phyloP scores from a whole-genome alignment of 2,329 filamentous ascomycete genomes.

The Ophiostoma perfectum region DNA sequence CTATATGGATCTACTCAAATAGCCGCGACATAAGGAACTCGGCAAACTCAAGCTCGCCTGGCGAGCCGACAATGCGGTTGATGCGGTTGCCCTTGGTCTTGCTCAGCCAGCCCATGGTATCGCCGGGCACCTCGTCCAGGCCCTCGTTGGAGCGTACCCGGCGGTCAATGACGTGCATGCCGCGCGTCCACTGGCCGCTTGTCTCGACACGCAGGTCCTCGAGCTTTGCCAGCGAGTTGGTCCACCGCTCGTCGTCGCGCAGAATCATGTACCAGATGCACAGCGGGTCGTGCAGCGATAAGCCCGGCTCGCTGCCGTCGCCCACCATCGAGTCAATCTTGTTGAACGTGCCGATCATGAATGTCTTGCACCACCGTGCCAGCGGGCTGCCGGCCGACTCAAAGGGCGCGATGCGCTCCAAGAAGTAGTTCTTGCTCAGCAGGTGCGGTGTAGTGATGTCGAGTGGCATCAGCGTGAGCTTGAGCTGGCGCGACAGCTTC shows the following conservation, averaged over 20 bases:
- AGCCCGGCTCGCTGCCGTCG: constrained; percentile 52
- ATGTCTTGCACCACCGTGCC: constrained; percentile 66
- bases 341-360: constrained; percentile 63
- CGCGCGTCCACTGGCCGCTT: constrained; percentile 86
- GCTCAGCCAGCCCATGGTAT: constrained; percentile 72
- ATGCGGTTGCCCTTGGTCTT: constrained; percentile 71
- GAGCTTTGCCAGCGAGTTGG: constrained; percentile 46
- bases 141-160: constrained; percentile 53
- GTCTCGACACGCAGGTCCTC: constrained; percentile 91
- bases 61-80: constrained; percentile 63
- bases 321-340: constrained; percentile 61
- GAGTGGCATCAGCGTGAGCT: constrained; percentile 66
- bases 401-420: constrained; percentile 48
- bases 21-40: constrained; percentile 59
- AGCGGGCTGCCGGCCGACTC: constrained; percentile 63
- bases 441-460: constrained; percentile 71
- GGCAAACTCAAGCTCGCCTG: constrained; percentile 63
- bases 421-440: constrained; percentile 57
- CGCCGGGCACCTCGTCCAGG: constrained; percentile 54
- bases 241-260: constrained; percentile 52
- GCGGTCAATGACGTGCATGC: constrained; percentile 81
- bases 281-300: constrained; percentile 71
- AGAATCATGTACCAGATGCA: constrained; percentile 74
- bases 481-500: constrained; percentile 57
- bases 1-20: constrained; percentile 43